Evolutionary conservation across 495 filamentous ascomycete species (phyloP), one percentile per base, ranked within the genome.

Genomic region (Margaritispora aquatica): DNA sequence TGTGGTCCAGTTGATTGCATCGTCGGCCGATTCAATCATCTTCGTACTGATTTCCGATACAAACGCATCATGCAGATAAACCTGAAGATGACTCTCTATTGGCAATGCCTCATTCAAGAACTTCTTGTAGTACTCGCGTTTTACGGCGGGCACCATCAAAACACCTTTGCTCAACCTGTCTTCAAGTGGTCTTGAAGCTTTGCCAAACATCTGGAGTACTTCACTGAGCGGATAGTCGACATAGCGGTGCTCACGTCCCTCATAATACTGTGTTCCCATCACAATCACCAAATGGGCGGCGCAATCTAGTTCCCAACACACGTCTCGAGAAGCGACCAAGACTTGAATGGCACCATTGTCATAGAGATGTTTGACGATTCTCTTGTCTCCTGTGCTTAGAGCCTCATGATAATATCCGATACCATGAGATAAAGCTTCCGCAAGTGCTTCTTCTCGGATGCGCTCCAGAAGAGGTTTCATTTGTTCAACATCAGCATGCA

Each of bases 131-230:
- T 97, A 99, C 58, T 96, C 92, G 26, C 93, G 85, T 76, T 95
- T 96, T 47, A 93, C 90, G 19, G 88, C 86, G 3, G 93, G 89
- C 4, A 96, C 86, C 92, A 99, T 96, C 27, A 99, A 75, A 17
- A 99, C 89, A 58, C 93, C 95, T 59, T 88, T 89, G 52, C 90
- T 88, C 22, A 84, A 75, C 58, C 92, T 92, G 68, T 96, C 93
- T 60, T 83, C 72, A 9, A 85, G 81, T 5, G 90, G 79, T 54
- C 91, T 87, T 26, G 88, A 84, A 24, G 94, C 90, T 70, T 91
- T 95, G 64, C 94, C 94, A 60, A 97, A 96, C 95, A 99, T 99
- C 66, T 99, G 95, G n/a, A 99, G 76, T n/a, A 99, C 80, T 69
- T 99, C 94, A 67, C 87, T 92, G 60, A 97, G 83, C 1, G 92